Base-by-base conservation (phyloP, 768 basidiomycete species). In the Hydnomerulius pinastri region DNA sequence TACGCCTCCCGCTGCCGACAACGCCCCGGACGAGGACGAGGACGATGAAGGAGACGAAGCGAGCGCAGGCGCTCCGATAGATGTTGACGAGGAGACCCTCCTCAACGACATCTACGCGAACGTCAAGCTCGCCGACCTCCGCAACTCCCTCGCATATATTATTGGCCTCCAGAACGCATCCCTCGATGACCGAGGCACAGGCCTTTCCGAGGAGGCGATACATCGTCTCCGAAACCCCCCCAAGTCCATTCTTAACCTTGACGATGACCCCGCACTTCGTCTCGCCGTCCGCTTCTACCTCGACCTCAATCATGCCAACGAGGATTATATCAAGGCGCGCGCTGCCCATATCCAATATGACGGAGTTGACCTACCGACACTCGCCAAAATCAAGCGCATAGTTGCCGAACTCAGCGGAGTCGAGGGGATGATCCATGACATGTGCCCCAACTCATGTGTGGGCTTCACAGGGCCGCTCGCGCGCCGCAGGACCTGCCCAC, bases 381-480 rank as follows among this genome's bases (percentile, higher is more conserved):
- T 37, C 21, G 15, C 33, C 12, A 33, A 48, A 18, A 25, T 48
- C 46, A 48, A 48, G n/a, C 11, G 9, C 13, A 36, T 27, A 1
- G 25, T 48, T 8, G 17, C 36, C 1, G 33, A 37, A 13, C 36
- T 36, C 7, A 39, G 12, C 28, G 46, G 46, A 8, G 24, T 48
- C 9, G 20, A 56, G 54, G 25, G 24, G 27, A 32, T 45, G 43
- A 12, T 52, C 11, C 45, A 58, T 24, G 55, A 67, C 37, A 65
- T 65, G 60, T 67, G 62, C 28, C 25, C 55, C 8, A 62, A 67
- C 15, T 51, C 58, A 9, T 67, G 62, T 45, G 25, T 53, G 13
- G 60, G 54, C 3, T 67, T 55, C 38, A 65, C 59, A 12, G 65
- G 65, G 6, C 62, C 58, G 1, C n/a, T n/a, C n/a, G n/a, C n/a